Evolutionary conservation across 208 protist genomes (phyloP), one percentile per base, ranked within the genome.

Genomic region (Crithidia thermophila): DNA sequence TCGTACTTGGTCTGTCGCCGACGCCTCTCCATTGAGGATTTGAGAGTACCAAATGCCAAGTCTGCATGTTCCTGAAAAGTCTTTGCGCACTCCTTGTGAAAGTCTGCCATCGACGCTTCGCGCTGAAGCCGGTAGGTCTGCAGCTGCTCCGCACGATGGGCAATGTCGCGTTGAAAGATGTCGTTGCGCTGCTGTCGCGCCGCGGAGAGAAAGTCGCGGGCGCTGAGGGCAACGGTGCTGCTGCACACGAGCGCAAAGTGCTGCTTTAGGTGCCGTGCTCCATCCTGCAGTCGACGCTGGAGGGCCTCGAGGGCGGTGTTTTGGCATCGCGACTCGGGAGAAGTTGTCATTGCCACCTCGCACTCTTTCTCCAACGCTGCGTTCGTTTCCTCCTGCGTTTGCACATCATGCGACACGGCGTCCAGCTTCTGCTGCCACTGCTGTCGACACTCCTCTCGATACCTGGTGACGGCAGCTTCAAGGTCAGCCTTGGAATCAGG

Each of bases 261-360:
- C 40, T 59, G 60, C 53, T 67, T 68, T 28, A 75, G n/a, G 10
- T 69, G 69, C 3, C 61, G 69, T n/a, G 36, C 69, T 0, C 69
- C 43, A 3, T 75, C 69, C 39, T 65, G 61, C 31, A 75, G 21
- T 0, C 56, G 42, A 6, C 33, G 55, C 30, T 68, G 56, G 5
- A 75, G 55, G 1, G 69, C 39, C 6, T 74, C 51, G 14, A 67
- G 25, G 21, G 56, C 58, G n/a, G 39, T 33, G 13, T 49, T 25
- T 27, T 74, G 50, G 18, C 25, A 46, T 3, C 46, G 50, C 9
- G 43, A 47, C 25, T 61, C 53, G 0, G 67, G n/a, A 1, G 55
- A 57, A 11, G 27, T 37, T 16, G 51, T 37, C 39, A 55, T 52
- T 0, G 52, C 51, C 5, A 23, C 43, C 30, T 75, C 69, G 30